phyloP scores from a whole-genome alignment of 306 rosid species.

The Cyamopsis tetragonoloba region DNA sequence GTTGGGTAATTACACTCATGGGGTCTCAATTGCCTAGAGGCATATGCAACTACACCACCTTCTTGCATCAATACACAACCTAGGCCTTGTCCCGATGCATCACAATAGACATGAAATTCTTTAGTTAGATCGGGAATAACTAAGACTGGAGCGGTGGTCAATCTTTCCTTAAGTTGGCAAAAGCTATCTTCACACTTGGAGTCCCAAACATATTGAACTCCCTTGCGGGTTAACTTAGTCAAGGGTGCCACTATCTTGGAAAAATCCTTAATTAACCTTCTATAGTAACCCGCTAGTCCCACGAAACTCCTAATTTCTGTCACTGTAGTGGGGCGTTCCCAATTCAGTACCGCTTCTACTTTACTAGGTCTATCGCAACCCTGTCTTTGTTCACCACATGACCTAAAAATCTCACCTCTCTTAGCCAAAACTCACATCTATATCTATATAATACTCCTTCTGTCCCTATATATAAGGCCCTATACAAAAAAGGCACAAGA shows the following conservation, averaged over 20 bases:
- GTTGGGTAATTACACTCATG: too few species aligned
- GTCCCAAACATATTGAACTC: not conserved
- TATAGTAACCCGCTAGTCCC: not conserved
- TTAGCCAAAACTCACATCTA: not conserved
- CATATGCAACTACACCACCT: too few species aligned
- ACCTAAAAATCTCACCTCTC: not conserved
- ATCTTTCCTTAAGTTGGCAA: not conserved
- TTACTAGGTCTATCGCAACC: not conserved
- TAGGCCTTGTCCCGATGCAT: not conserved
- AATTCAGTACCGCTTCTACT: not conserved
- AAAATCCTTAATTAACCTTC: too few species aligned
- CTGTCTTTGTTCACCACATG: not conserved
- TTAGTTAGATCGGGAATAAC: not conserved
- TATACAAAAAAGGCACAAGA: too few species aligned
- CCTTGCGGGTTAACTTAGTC: too few species aligned
- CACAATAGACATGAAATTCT: not conserved
- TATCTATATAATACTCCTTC: too few species aligned
- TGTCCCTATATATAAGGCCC: too few species aligned
- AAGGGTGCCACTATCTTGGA: too few species aligned
- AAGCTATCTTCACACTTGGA: not conserved
- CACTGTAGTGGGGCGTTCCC: not conserved
- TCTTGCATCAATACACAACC: not conserved
- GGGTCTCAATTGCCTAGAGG: too few species aligned
- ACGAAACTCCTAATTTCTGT: not conserved
- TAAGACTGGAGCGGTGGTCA: not conserved